Evolutionary conservation across 169 alveolate genomes (phyloP), one percentile per base, ranked within the genome.

Genomic region (Theileria annulata): DNA sequence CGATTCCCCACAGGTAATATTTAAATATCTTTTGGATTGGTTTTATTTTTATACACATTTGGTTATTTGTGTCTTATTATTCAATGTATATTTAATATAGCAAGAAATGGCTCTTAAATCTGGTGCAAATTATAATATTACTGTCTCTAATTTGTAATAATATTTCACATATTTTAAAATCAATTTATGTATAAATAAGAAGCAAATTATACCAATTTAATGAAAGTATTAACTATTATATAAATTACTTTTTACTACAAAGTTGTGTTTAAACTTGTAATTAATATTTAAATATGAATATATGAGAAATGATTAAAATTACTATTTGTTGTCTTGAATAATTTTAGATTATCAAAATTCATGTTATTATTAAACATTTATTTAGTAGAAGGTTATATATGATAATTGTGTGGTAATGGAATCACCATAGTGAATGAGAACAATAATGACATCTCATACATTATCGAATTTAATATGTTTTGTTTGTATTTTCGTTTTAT

Each of bases 1-100:
- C 23, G 33, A 62, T 62, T 21, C 71, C 71, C 71, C 71, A 62
- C 71, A 62, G 71, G 0, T n/a, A 62, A 62, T 28, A 19, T 28
- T 62, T 23, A 62, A 42, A 42, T 10, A 42, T 42, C 6, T 42
- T 42, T 10, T 42, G 51, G 51, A 42, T 10, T 42, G 51, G 3
- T 12, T 8, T 42, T 42, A 8, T 42, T 42, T 42, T 42, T 42
- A 42, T 42, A 42, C 51, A 42, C 51, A 42, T 42, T 42, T 42
- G 17, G 6, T 42, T 42, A 42, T 42, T 42, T 42, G 13, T 42
- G 51, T 42, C 51, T 42, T 12, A 42, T 42, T 42, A 42, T 42
- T 42, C 19, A 42, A 42, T 8, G 13, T 8, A 42, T 10, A 42
- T 42, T 42, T 42, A 42, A 42, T 42, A 42, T 42, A 42, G 51